Conservation (phyloP, 2,329 filamentous ascomycete species). For the Elsinoe arachidis region DNA sequence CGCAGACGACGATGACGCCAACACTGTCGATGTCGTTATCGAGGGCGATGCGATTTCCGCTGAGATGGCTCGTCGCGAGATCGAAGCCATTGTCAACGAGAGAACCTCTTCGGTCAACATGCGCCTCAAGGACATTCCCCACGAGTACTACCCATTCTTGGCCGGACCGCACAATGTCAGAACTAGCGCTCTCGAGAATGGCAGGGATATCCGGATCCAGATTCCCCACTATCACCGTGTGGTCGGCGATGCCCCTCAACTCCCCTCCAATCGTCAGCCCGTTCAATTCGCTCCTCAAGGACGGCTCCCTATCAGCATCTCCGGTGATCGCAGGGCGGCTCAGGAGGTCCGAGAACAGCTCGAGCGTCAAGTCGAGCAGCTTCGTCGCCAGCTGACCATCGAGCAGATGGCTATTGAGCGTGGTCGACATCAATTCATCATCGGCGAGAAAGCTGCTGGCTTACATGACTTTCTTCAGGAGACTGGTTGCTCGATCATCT, state of each 20-base stretch:
- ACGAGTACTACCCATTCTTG: slow-evolving; percentile 94
- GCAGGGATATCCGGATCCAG: slow-evolving; percentile 68
- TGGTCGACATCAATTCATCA: slow-evolving; percentile 88
- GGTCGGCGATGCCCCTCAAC: slow-evolving; percentile 55
- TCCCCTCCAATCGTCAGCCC: slow-evolving; percentile 53
- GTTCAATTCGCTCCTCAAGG: slow-evolving; percentile 63
- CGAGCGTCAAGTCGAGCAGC: slow-evolving; percentile 66
- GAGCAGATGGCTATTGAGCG: slow-evolving; percentile 75
- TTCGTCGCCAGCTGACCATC: slow-evolving; percentile 66
- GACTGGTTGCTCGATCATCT: slow-evolving; percentile 80
- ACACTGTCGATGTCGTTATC: slow-evolving; percentile 74
- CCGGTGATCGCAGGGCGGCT: slow-evolving; percentile 75
- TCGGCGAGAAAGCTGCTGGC: slow-evolving; percentile 71
- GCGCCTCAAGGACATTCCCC: slow-evolving; percentile 73
- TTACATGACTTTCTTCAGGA: slow-evolving; percentile 80
- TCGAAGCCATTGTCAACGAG: slow-evolving; percentile 80
- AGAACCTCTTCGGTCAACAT: slow-evolving; percentile 73
- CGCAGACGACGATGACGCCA: slow-evolving; percentile 64
- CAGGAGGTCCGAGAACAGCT: slow-evolving; percentile 72
- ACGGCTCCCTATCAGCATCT: slow-evolving; percentile 73
- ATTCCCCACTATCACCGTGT: slow-evolving; percentile 76
- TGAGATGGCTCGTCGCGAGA: slow-evolving; percentile 71
- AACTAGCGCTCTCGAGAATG: slow-evolving; percentile 59
- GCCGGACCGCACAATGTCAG: slow-evolving; percentile 66
- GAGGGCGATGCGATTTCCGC: slow-evolving; percentile 88